Evolutionary conservation across 805 yeast genomes (phyloP), one percentile per base, ranked within the genome.

Genomic region (Candida sphagnicola): DNA sequence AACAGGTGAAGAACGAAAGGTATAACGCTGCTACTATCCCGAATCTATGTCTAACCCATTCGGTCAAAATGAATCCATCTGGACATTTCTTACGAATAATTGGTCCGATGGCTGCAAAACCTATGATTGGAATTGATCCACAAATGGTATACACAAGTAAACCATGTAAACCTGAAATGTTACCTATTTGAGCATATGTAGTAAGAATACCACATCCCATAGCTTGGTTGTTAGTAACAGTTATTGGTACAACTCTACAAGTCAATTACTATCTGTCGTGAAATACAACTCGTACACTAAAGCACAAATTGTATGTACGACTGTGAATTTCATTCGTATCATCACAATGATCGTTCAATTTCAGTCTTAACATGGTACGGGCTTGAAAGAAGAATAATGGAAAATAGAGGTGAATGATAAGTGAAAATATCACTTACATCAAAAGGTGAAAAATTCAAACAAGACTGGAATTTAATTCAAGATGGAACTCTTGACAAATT

Each of bases 191-290:
- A 2, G 95, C 80, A 51, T 86, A 90, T 0, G 96, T 85, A 8
- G 93, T 77, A 26, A 90, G 65, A 38, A 88, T 78, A 59, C 96
- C 96, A 62, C 87, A 84, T 37, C 96, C 96, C 82, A 87, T 71
- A 34, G 86, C 93, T 83, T 39, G 28, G 28, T n/a, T 4, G 14
- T 18, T 25, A 3, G 37, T 16, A 38, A 48, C 41, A 42, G 48
- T 48, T 37, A 16, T 21, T 13, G 28, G 24, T n/a, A n/a, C n/a
- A 31, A 31, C 24, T 31, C 34, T 31, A 31, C 34, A 18, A 21
- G 10, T 21, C 24, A 21, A n/a, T n/a, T n/a, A n/a, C n/a, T n/a
- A n/a, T n/a, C n/a, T n/a, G n/a, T n/a, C n/a, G n/a, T n/a, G n/a
- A n/a, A n/a, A n/a, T n/a, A n/a, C n/a, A n/a, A n/a, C n/a, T n/a